Conservation (phyloP, 1,139 yeast genomes). For the Debaryomyces sp. region DNA sequence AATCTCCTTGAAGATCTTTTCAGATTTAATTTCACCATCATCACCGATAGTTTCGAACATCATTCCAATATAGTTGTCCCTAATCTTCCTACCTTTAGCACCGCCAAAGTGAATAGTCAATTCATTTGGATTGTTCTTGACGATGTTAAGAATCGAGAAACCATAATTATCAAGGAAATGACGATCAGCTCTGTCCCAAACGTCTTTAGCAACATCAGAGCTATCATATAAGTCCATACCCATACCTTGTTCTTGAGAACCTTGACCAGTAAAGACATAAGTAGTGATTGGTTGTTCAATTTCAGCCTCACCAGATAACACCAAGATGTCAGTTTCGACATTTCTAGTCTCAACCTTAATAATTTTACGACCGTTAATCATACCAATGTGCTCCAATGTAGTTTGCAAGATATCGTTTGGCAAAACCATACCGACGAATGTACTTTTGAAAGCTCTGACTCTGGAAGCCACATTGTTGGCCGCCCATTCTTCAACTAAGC, state of each 20-base stretch:
- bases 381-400: slow-evolving; percentile 92
- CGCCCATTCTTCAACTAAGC: slow-evolving; percentile 97
- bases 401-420: slow-evolving; percentile 93
- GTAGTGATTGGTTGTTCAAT: slow-evolving; percentile 97
- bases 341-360: slow-evolving; percentile 89
- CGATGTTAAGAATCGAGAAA: slow-evolving; percentile 94
- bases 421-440: slow-evolving; percentile 94
- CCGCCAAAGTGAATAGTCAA: slow-evolving; percentile 97
- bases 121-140: slow-evolving; percentile 93
- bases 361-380: slow-evolving; percentile 98
- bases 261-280: slow-evolving; percentile 98
- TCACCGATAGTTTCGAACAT: slow-evolving; percentile 93
- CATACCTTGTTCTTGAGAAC: slow-evolving; percentile 99
- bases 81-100: slow-evolving; percentile 91
- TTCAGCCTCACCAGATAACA: slow-evolving; percentile 94
- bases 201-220: slow-evolving; percentile 89
- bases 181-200: slow-evolving; percentile 96
- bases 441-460: slow-evolving; percentile 91
- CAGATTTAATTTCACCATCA: slow-evolving; percentile 82
- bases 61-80: slow-evolving; percentile 95
- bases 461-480: slow-evolving; percentile 96
- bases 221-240: slow-evolving; percentile 97
- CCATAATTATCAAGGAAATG: slow-evolving; percentile 95
- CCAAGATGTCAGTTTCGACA: slow-evolving; percentile 74
- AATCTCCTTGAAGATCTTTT: slow-evolving; percentile 93